Evolutionary conservation across 2,329 filamentous ascomycete genomes (phyloP).

Genomic region (Metarhizium humberi): DNA sequence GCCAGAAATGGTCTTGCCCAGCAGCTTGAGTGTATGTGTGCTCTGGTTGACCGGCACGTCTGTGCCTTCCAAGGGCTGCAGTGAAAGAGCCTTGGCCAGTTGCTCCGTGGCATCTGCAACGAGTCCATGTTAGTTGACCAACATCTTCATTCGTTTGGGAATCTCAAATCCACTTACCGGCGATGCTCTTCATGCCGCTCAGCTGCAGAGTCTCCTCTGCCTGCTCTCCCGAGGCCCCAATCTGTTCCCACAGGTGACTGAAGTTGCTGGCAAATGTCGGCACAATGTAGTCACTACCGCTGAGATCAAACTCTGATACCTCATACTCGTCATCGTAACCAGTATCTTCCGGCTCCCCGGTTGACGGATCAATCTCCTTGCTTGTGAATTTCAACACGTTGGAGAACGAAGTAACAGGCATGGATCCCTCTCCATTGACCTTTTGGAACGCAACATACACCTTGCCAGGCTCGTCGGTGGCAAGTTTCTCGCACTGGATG

Average conservation of each 20-base stretch:
- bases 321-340: slow-evolving; percentile 98
- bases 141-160: neutral
- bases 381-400: slow-evolving; percentile 95
- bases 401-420: slow-evolving; percentile 74
- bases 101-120: slow-evolving; percentile 79
- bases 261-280: slow-evolving; percentile 93
- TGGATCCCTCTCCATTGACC: slow-evolving; percentile 61
- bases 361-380: slow-evolving; percentile 95
- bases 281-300: slow-evolving; percentile 86
- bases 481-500: slow-evolving; percentile 74
- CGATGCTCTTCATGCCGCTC: slow-evolving; percentile 81
- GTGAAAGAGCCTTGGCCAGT: slow-evolving; percentile 73
- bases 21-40: slow-evolving; percentile 89
- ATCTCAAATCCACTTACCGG: slow-evolving; percentile 50
- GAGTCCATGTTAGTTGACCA: slow-evolving; percentile 14
- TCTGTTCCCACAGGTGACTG: slow-evolving; percentile 89
- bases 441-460: slow-evolving; percentile 95
- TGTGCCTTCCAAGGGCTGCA: slow-evolving; percentile 90
- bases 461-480: slow-evolving; percentile 79
- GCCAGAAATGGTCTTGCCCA: slow-evolving; percentile 88
- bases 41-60: slow-evolving; percentile 82
- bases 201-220: slow-evolving; percentile 86
- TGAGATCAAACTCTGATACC: slow-evolving; percentile 84
- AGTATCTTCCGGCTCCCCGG: slow-evolving; percentile 80
- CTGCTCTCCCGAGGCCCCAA: slow-evolving; percentile 80